Evolutionary conservation across 306 rosid species (phyloP).

Genomic region (Lotus japonicus): DNA sequence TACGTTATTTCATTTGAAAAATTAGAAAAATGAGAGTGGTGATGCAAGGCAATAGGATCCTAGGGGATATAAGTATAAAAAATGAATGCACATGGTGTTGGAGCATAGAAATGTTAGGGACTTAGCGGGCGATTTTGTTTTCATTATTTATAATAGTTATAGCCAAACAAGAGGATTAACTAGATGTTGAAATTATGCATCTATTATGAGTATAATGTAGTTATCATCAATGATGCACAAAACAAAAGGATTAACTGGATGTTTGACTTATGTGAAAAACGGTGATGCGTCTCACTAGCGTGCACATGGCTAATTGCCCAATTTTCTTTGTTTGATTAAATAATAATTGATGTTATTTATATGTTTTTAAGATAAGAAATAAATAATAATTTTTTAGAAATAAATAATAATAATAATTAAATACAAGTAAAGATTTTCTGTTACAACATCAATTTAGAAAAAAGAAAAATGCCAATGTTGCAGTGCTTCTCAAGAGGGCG

Average conservation of each 20-base stretch:
- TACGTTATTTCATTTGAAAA: neutral
- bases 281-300: neutral
- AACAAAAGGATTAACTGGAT: neutral
- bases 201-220: neutral
- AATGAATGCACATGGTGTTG: neutral
- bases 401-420: too few relatives aligned
- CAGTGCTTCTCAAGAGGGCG: too few relatives aligned
- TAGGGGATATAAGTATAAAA: neutral
- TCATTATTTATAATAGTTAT: neutral
- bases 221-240: too few relatives aligned
- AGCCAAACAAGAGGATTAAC: neutral
- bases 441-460: too few relatives aligned
- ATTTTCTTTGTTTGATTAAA: neutral
- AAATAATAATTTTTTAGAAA: too few relatives aligned
- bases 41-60: neutral
- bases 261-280: neutral
- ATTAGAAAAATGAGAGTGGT: neutral
- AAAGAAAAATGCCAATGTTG: too few relatives aligned
- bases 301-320: slow-evolving; percentile 1
- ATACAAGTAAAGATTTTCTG: too few relatives aligned
- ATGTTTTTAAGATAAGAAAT: too few relatives aligned
- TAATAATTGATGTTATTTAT: neutral
- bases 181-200: neutral
- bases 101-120: neutral
- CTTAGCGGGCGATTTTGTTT: neutral